Percentiles rank a stretch among this genome's conserved stretches.
phyloP scores from a whole-genome alignment of 345 rosid species.

The Salix suchowensis region DNA sequence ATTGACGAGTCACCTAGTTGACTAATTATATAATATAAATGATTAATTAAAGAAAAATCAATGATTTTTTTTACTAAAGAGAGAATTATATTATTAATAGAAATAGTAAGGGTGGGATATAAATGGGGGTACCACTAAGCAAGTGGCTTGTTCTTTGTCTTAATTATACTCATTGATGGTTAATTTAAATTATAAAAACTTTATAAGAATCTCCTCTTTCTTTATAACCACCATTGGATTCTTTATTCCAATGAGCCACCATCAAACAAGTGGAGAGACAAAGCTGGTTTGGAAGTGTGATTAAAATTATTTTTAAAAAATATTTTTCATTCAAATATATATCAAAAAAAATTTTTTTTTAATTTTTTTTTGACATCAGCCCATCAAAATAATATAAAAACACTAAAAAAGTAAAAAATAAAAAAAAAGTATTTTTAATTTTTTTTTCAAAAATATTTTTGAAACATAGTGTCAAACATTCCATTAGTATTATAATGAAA shows the following conservation, averaged over 20 bases:
- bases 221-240: not conserved
- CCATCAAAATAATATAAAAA: too few species aligned
- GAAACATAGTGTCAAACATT: too few species aligned
- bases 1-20: not conserved
- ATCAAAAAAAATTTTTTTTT: too few species aligned
- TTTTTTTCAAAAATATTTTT: too few species aligned
- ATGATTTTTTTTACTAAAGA: not conserved
- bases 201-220: slow-evolving; percentile 15
- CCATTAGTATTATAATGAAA: too few species aligned
- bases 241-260: slow-evolving; percentile 21
- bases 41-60: not conserved
- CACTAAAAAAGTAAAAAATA: too few species aligned
- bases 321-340: too few species aligned
- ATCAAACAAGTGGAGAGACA: slow-evolving; percentile 18
- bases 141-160: slow-evolving; percentile 34
- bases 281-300: too few species aligned
- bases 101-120: slow-evolving; percentile 20
- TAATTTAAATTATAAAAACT: not conserved
- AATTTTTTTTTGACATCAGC: too few species aligned
- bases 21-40: not conserved
- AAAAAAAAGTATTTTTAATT: too few species aligned
- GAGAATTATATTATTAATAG: not conserved
- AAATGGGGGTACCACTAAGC: slow-evolving; percentile 34
- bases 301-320: too few species aligned
- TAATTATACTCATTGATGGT: slow-evolving; percentile 17